phyloP scores from a whole-genome alignment of 176 grass and related monocot species.

The Aegilops bicornis region DNA sequence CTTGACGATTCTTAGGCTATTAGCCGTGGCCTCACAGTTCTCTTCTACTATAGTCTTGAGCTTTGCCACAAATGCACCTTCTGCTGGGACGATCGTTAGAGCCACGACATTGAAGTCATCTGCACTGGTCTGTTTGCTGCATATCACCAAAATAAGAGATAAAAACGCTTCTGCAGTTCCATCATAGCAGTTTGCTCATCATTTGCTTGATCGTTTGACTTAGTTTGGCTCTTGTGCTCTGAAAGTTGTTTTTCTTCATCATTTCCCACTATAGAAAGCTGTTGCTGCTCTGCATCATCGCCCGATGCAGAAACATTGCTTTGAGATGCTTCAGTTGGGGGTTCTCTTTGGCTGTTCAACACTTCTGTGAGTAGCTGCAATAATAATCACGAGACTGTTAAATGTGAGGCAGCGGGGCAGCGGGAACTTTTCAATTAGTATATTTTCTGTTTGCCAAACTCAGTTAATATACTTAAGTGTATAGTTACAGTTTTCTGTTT shows the following conservation, averaged over 20 bases:
- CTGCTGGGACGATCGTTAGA: not conserved
- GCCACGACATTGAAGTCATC: not conserved
- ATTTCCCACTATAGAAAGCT: not conserved
- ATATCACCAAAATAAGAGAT: conserved; percentile 11
- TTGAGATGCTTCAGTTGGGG: not conserved
- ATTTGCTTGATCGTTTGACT: not conserved
- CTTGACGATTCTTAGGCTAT: not conserved
- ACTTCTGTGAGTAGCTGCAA: not conserved
- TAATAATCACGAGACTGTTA: not conserved
- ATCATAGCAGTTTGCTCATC: not conserved
- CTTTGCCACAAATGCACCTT: not conserved
- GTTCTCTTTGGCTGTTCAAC: too few relatives aligned
- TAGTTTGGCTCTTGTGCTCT: not conserved
- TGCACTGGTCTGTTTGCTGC: not conserved
- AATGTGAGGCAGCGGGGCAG: too few relatives aligned
- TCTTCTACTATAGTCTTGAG: conserved; percentile 1
- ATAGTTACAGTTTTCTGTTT: not conserved
- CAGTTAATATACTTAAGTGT: too few relatives aligned
- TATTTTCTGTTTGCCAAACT: not conserved
- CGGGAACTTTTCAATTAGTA: not conserved
- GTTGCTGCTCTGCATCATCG: not conserved
- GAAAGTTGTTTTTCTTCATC: not conserved
- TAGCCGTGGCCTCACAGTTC: not conserved
- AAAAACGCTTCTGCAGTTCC: not conserved
- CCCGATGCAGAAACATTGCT: not conserved